Percentiles rank a stretch among this genome's conserved stretches.
These are phyloP conservation scores for Boletus vinaceobasis DNA, from an alignment of 768 basidiomycete species.

Conservation along the genomic window DNA sequence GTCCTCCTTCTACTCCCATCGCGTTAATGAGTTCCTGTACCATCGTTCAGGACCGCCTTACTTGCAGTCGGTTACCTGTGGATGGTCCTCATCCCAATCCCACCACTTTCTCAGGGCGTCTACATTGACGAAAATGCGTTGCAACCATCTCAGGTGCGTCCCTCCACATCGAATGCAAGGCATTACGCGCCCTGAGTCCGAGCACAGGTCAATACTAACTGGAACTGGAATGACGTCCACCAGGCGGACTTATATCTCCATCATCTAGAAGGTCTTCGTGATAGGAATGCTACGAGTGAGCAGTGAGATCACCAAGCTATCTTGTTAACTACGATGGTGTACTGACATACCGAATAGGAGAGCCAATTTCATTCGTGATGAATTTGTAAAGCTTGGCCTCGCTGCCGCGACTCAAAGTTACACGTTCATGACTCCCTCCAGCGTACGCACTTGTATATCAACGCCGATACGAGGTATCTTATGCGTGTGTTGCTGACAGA, in stretches of 20 bases:
- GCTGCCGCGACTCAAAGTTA: slow-evolving; percentile 68
- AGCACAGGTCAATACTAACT: slow-evolving; percentile 81
- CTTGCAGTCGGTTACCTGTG: slow-evolving; percentile 73
- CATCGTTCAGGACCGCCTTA: slow-evolving; percentile 45
- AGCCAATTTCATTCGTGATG: slow-evolving; percentile 53
- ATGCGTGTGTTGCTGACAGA: slow-evolving; percentile 36
- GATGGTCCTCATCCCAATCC: slow-evolving; percentile 74
- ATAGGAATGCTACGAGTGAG: slow-evolving; percentile 59
- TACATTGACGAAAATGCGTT: slow-evolving; percentile 97
- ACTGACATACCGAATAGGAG: slow-evolving; percentile 44
- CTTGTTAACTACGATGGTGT: background rate
- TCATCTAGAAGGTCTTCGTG: slow-evolving; percentile 60
- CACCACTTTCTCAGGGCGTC: slow-evolving; percentile 58
- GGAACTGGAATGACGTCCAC: slow-evolving; percentile 89
- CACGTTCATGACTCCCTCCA: slow-evolving; percentile 46
- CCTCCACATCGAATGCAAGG: background rate
- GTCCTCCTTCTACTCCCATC: background rate
- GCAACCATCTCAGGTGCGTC: slow-evolving; percentile 79
- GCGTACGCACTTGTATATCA: slow-evolving; percentile 36
- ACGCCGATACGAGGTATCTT: background rate
- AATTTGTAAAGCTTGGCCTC: slow-evolving; percentile 77
- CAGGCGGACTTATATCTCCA: slow-evolving; percentile 78
- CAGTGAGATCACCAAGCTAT: slow-evolving; percentile 51
- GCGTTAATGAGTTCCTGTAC: background rate
- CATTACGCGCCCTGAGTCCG: background rate